Conservation (phyloP, 129 eudicot genomes). For the Helianthus annuus region HanXRQr2.0-SUNRISE NC_035438.2:137909753-137910252, state of each 20-base stretch:
- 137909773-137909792: no score
- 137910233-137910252: background rate
- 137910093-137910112: constrained; percentile 31
- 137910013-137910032: constrained; percentile 18
- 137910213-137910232: background rate
- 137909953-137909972: constrained; percentile 86
- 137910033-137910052: constrained; percentile 10
- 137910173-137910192: background rate
- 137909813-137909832: no score
- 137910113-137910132: constrained; percentile 29
- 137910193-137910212: background rate
- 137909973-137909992: constrained; percentile 73
- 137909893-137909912: background rate
- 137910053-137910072: constrained; percentile 22
- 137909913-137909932: constrained; percentile 77
- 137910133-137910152: constrained; percentile 47
- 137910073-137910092: constrained; percentile 49
- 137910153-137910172: constrained; percentile 7
- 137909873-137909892: constrained; percentile 6
- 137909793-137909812: no score
- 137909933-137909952: constrained; percentile 80
- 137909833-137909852: background rate
- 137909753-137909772: no score
- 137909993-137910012: constrained; percentile 71
- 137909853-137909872: background rate